Evolutionary conservation across 2,329 filamentous ascomycete genomes (phyloP).

Genomic region (Daldinia sp.): DNA sequence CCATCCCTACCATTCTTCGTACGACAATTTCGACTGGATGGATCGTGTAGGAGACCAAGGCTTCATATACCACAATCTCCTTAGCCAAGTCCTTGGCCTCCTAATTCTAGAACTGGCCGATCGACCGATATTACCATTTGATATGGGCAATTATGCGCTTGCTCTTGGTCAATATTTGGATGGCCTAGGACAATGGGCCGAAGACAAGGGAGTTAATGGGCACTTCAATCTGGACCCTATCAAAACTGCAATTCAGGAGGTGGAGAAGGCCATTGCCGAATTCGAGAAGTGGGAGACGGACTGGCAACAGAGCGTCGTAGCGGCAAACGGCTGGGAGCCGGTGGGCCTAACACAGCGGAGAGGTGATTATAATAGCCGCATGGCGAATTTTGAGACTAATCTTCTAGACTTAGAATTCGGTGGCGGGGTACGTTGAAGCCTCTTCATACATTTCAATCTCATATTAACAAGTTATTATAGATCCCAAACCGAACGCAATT

Average conservation of each 20-base stretch:
- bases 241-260: slow-evolving; percentile 66
- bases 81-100: slow-evolving; percentile 82
- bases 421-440: slow-evolving; percentile 72
- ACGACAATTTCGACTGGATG: slow-evolving; percentile 92
- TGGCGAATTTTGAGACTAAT: slow-evolving; percentile 83
- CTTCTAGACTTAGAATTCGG: slow-evolving; percentile 77
- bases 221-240: slow-evolving; percentile 66
- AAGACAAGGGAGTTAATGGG: slow-evolving; percentile 57
- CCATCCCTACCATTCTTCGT: slow-evolving; percentile 82
- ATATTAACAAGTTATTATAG: slow-evolving; percentile 51
- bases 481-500: slow-evolving; percentile 89
- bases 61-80: slow-evolving; percentile 80
- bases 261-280: slow-evolving; percentile 65
- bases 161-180: slow-evolving; percentile 71
- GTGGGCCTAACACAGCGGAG: slow-evolving; percentile 71
- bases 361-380: slow-evolving; percentile 78
- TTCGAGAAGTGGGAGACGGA: slow-evolving; percentile 80
- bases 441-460: not conserved
- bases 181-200: slow-evolving; percentile 71
- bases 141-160: slow-evolving; percentile 76
- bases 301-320: slow-evolving; percentile 79
- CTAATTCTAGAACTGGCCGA: slow-evolving; percentile 88
- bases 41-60: slow-evolving; percentile 79
- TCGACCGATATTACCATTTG: slow-evolving; percentile 81
- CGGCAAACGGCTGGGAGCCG: slow-evolving; percentile 78